Conservation (phyloP, 2,329 filamentous ascomycete genomes). For the Calonectria hawksworthii region DNA sequence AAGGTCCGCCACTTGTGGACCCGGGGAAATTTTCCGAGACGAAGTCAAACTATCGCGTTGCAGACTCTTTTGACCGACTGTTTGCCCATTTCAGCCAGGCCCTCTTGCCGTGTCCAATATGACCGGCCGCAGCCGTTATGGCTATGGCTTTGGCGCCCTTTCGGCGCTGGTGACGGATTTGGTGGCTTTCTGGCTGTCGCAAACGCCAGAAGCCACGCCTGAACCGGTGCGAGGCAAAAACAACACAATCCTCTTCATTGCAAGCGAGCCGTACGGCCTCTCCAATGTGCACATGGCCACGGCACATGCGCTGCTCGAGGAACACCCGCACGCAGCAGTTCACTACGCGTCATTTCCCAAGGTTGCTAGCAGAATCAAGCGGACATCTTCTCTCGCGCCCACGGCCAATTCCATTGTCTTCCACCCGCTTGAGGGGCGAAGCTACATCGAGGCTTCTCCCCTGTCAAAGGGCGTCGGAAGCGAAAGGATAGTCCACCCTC, state of each 20-base stretch:
- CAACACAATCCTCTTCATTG: constrained; percentile 52
- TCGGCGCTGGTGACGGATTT: neutral
- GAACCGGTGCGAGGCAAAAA: constrained; percentile 28
- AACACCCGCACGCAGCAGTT: constrained; percentile 47
- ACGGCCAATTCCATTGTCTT: constrained; percentile 41
- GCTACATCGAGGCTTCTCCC: constrained; percentile 34
- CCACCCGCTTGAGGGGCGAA: constrained; percentile 38
- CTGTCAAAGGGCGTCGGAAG: neutral
- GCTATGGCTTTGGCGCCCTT: neutral
- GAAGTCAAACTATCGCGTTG: neutral
- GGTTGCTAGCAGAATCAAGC: constrained; percentile 30
- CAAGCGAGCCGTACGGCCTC: constrained; percentile 50
- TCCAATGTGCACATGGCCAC: constrained; percentile 55
- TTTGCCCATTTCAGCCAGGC: too few species aligned
- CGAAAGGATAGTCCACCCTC: constrained; percentile 16
- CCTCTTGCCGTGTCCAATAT: neutral
- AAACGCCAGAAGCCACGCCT: neutral
- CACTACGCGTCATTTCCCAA: constrained; percentile 52
- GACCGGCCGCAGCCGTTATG: neutral
- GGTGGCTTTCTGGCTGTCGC: neutral
- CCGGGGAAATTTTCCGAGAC: neutral
- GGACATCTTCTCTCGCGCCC: constrained; percentile 31
- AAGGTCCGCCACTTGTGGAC: neutral
- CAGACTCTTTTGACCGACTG: neutral
- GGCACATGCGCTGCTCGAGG: constrained; percentile 48